Evolutionary conservation across 176 grass and related monocot species (phyloP).

Genomic region (Poa annua): DNA sequence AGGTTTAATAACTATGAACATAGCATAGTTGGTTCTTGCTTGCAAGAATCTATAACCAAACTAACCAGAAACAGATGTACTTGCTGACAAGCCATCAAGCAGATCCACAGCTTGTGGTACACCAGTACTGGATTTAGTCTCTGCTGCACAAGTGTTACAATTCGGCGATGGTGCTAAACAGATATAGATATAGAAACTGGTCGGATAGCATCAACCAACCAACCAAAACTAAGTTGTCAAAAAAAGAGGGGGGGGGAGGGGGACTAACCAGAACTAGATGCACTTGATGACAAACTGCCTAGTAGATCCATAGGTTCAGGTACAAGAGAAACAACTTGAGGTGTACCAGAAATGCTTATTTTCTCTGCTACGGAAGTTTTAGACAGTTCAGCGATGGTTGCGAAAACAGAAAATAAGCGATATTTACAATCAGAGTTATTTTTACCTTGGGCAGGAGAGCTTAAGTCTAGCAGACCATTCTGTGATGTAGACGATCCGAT

Average conservation of each 20-base stretch:
- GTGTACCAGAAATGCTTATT: constrained; percentile 55
- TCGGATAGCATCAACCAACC: constrained; percentile 26
- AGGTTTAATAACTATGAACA: constrained; percentile 7
- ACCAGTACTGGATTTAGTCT: constrained; percentile 47
- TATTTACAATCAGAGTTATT: constrained; percentile 28
- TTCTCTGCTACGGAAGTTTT: constrained; percentile 40
- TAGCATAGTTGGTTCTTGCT: neutral
- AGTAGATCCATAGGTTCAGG: constrained; percentile 75
- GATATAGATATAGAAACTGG: constrained; percentile 31
- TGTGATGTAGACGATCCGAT: constrained; percentile 81
- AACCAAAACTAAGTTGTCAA: constrained; percentile 47
- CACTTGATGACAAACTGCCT: constrained; percentile 70
- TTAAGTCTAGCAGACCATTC: constrained; percentile 51
- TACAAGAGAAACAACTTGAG: constrained; percentile 46
- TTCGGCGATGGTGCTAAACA: constrained; percentile 34
- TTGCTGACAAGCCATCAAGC: constrained; percentile 73
- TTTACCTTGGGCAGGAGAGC: constrained; percentile 53
- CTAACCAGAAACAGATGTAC: constrained; percentile 66
- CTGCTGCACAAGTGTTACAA: constrained; percentile 42
- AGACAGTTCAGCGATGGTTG: constrained; percentile 26
- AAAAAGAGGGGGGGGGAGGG: no score
- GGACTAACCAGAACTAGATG: constrained; percentile 66
- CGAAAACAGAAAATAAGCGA: constrained; percentile 29
- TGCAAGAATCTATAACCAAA: constrained; percentile 40
- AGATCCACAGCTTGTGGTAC: constrained; percentile 66